A percentile compares a stretch with the other conserved stretches of the same genome.
phyloP scores from a whole-genome alignment of 306 rosid species.

The Neltuma alba region DNA sequence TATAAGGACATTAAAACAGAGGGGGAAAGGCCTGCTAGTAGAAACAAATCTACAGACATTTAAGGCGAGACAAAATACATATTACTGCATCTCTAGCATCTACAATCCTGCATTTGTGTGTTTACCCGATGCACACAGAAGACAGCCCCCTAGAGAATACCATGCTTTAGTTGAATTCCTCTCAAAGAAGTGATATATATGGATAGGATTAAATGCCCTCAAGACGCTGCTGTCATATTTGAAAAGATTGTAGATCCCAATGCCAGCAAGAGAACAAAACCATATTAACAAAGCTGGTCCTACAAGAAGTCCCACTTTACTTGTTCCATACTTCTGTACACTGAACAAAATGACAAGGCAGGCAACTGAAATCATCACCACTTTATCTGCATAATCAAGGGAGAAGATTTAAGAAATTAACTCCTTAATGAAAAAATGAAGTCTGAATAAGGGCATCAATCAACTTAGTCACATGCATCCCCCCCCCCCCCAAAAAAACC shows the following conservation, averaged over 20 bases:
- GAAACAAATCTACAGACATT: slow-evolving; percentile 32
- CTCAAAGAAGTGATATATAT: slow-evolving; percentile 85
- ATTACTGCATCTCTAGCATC: slow-evolving; percentile 24
- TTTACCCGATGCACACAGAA: slow-evolving; percentile 93
- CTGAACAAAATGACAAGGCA: slow-evolving; percentile 86
- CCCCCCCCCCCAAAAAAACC: neutral
- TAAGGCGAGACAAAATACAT: neutral
- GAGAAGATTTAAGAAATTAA: slow-evolving; percentile 27
- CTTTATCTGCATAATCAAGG: slow-evolving; percentile 72
- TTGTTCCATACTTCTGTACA: slow-evolving; percentile 93
- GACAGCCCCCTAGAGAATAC: slow-evolving; percentile 97
- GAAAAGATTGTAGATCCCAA: slow-evolving; percentile 86
- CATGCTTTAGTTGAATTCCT: slow-evolving; percentile 95
- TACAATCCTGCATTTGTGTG: slow-evolving; percentile 28
- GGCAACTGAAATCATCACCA: slow-evolving; percentile 88
- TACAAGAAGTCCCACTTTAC: slow-evolving; percentile 88
- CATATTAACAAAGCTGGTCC: slow-evolving; percentile 97
- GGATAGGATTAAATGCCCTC: slow-evolving; percentile 89
- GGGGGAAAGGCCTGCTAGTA: slow-evolving; percentile 6
- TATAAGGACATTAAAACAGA: slow-evolving; percentile 9
- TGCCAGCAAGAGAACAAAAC: slow-evolving; percentile 86
- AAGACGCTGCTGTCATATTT: slow-evolving; percentile 73
- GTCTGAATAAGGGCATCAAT: slow-evolving; percentile 7
- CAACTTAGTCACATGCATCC: neutral
- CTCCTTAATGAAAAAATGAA: slow-evolving; percentile 14